Conservation (phyloP, 495 filamentous ascomycete species). For the Hypoxylon lienhwacheense region DNA sequence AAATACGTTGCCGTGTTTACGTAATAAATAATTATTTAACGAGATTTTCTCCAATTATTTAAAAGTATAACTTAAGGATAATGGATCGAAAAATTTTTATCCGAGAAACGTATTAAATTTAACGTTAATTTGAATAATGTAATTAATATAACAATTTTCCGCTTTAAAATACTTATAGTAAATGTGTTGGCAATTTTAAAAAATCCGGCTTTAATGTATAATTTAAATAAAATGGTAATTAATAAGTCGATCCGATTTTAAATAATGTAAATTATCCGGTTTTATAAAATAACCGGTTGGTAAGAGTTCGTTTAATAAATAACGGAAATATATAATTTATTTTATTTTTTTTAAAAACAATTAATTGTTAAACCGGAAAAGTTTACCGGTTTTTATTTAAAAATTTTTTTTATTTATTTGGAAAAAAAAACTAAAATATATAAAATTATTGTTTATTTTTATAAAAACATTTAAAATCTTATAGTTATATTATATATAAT, state of each 20-base stretch:
- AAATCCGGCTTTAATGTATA: neutral
- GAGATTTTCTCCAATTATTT: neutral
- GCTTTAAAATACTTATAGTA: neutral
- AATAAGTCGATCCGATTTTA: neutral
- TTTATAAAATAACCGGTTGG: neutral
- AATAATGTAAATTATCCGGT: neutral
- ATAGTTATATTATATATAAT: too few relatives aligned
- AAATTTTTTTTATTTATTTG: neutral
- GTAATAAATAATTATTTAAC: neutral
- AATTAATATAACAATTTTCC: neutral
- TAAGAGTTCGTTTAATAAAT: neutral
- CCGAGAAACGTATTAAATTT: neutral
- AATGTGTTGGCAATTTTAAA: neutral
- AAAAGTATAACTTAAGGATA: neutral
- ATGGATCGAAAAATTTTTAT: neutral
- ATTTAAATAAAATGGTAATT: neutral
- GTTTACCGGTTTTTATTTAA: neutral
- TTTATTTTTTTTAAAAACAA: too few relatives aligned
- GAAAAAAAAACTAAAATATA: neutral
- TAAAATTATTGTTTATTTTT: neutral
- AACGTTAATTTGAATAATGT: neutral
- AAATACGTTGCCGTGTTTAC: neutral
- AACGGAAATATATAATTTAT: neutral
- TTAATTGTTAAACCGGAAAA: too few relatives aligned
- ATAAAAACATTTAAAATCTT: neutral